Evolutionary conservation across 139 green algal species (phyloP), one percentile per base, ranked within the genome.

Genomic region (Picochlorum sp.): DNA sequence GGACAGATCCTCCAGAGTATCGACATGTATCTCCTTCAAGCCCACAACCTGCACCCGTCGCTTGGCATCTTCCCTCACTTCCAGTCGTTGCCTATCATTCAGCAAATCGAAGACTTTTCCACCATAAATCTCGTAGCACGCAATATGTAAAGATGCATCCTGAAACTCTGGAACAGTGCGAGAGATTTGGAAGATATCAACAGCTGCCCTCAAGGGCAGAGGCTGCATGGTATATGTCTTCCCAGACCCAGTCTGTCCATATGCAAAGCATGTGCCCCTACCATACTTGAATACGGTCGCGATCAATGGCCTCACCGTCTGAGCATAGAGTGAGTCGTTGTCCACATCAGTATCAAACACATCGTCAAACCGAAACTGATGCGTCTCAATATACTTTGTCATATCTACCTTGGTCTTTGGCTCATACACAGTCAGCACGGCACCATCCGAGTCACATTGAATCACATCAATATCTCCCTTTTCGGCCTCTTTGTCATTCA

Each of bases 161-260:
- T 32, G 30, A 67, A 87, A 79, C 63, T 89, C 57, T 4, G 64
- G 64, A 45, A 56, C 57, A 26, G 18, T 20, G 6, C 71, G 62
- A 65, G n/a, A 62, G 10, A 96, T 75, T 57, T 81, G 75, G 37
- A 97, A 81, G 20, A 98, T 92, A 75, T 97, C 92, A 14, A 75
- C 61, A 1, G 87, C 85, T 3, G 93, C 87, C 4, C 91, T 84
- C 45, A 92, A 79, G 10, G 94, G 93, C 67, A 99, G 76, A 13
- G 94, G 94, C 47, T 79, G 70, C 91, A 97, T 97, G 6, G 93
- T 98, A 83, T 91, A 90, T 4, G 93, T 98, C 78, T 98, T 98
- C 28, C 92, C 92, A 47, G 75, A 90, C 61, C 87, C 89, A 28
- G 89, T 94, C 71, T 96, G 89, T 1, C 94, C 94, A 72, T 98